Evolutionary conservation across 805 yeast species (phyloP), one percentile per base, ranked within the genome.

Genomic region (Trichomonascus vanleenenianus): DNA sequence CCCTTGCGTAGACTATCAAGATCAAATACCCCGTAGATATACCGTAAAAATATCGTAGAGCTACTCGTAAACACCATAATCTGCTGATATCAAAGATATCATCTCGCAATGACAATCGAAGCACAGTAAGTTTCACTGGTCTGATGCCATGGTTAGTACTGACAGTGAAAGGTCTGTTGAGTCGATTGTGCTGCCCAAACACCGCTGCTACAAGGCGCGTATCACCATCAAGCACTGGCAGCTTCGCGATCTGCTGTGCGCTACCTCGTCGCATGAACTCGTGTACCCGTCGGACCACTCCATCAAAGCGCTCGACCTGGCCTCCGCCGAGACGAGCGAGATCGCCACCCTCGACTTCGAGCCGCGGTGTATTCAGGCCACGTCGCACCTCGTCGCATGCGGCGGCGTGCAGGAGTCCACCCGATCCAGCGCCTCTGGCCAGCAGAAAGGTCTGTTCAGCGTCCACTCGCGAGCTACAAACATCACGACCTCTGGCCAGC

Each of bases 231-330:
- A 22, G 45, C 82, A 86, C 66, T 87, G 95, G 95, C 96, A 86
- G 61, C 68, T 87, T 30, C 70, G 94, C 32, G 91, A 87, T 57
- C 70, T 87, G 56, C 67, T 87, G 4, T 75, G 79, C 52, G 73
- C 70, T 14, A 50, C 56, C 40, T 47, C 60, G 19, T 45, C 62
- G 71, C 50, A 58, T 73, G 49, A 69, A 37, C 66, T 84, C 7
- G 71, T 74, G 46, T 85, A 80, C 59, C 81, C 88, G 1, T 68
- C 67, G 47, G 77, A 78, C 36, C 78, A 76, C 48, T 58, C 72
- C 18, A 71, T 85, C 30, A 70, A 73, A 50, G 49, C 64, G 16
- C 61, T 77, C 8, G 70, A 75, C 50, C 62, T 75, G 27, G 49
- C 54, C 16, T 58, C 68, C 2, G 65, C 66, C 42, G 59, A 60